A percentile compares a stretch with the other conserved stretches of the same genome.
Conservation (phyloP, 2,329 filamentous ascomycete genomes). For the Xylaria sp. region DNA sequence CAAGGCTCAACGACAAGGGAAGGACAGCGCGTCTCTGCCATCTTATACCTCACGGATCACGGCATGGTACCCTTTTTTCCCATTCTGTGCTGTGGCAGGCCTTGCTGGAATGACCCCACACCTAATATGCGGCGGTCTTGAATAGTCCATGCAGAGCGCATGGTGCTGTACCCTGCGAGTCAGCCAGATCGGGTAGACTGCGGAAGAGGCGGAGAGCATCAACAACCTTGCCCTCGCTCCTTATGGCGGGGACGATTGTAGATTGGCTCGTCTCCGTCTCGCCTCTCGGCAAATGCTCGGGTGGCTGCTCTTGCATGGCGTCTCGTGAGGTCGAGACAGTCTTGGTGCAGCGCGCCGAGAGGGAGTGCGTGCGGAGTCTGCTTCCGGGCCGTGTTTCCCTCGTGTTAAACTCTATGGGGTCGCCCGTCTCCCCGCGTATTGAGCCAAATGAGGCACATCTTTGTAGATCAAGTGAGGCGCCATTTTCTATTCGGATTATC, state of each 20-base stretch:
- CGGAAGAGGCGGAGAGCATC: conserved; percentile 37
- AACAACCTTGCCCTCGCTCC: conserved; percentile 29
- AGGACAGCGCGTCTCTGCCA: not conserved
- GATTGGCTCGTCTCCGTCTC: conserved; percentile 37
- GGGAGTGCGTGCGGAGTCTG: conserved; percentile 15
- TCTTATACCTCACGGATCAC: conserved; percentile 30
- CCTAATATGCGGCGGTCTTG: conserved; percentile 24
- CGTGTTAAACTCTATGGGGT: conserved; percentile 33
- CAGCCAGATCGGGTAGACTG: conserved; percentile 36
- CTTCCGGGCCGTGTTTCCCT: conserved; percentile 39
- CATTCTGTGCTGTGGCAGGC: not conserved
- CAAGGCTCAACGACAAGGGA: not conserved
- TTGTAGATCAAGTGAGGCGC: conserved; percentile 5
- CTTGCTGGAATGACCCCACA: conserved; percentile 18
- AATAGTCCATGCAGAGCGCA: conserved; percentile 8
- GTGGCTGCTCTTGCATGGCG: conserved; percentile 2
- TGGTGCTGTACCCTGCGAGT: conserved; percentile 23
- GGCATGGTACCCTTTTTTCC: not conserved
- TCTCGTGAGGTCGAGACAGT: conserved; percentile 4
- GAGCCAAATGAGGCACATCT: conserved; percentile 24
- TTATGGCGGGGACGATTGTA: conserved; percentile 26
- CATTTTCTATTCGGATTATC: conserved; percentile 12
- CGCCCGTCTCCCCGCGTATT: conserved; percentile 35
- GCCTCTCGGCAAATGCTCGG: conserved; percentile 33
- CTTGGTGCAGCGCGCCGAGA: not conserved